These are phyloP conservation scores for Pichia sporocuriosa DNA, from an alignment of 805 yeast species.

Conservation along the genomic window DNA sequence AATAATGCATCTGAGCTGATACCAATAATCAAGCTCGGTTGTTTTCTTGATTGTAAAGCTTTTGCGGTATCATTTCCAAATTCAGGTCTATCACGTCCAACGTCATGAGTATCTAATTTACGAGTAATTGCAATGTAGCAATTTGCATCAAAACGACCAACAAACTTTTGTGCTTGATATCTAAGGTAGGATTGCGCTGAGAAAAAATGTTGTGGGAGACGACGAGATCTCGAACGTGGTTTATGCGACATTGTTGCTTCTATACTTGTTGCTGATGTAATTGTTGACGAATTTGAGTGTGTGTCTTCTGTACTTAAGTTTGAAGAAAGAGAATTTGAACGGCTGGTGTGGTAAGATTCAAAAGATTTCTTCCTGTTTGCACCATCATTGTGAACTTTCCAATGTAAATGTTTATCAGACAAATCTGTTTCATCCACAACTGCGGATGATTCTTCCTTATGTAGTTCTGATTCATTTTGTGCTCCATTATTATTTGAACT, in stretches of 20 bases:
- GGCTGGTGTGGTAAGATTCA: slow-evolving; percentile 24
- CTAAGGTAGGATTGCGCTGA: slow-evolving; percentile 94
- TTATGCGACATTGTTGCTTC: slow-evolving; percentile 19
- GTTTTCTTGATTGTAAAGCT: slow-evolving; percentile 53
- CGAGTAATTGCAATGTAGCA: slow-evolving; percentile 92
- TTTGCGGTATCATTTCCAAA: slow-evolving; percentile 34
- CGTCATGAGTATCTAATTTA: slow-evolving; percentile 91
- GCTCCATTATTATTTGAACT: slow-evolving; percentile 1
- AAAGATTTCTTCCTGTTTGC: slow-evolving; percentile 22
- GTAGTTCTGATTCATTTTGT: slow-evolving; percentile 2
- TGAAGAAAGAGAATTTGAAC: slow-evolving; percentile 26
- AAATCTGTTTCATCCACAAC: slow-evolving; percentile 13
- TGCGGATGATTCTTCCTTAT: slow-evolving; percentile 18
- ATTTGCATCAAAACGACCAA: slow-evolving; percentile 88
- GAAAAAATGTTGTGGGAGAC: slow-evolving; percentile 56
- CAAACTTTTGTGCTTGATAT: slow-evolving; percentile 90
- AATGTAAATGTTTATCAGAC: slow-evolving; percentile 55
- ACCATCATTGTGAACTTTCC: slow-evolving; percentile 90
- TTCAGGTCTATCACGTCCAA: slow-evolving; percentile 64
- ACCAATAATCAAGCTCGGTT: slow-evolving; percentile 83
- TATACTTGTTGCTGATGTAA: slow-evolving; percentile 4
- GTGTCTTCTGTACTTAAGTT: slow-evolving; percentile 11
- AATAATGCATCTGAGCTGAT: slow-evolving; percentile 89
- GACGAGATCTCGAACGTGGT: slow-evolving; percentile 29
- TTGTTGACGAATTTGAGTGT: slow-evolving; percentile 5